phyloP scores from a whole-genome alignment of 2,329 filamentous ascomycete genomes.

The Byssothecium circinans region DNA sequence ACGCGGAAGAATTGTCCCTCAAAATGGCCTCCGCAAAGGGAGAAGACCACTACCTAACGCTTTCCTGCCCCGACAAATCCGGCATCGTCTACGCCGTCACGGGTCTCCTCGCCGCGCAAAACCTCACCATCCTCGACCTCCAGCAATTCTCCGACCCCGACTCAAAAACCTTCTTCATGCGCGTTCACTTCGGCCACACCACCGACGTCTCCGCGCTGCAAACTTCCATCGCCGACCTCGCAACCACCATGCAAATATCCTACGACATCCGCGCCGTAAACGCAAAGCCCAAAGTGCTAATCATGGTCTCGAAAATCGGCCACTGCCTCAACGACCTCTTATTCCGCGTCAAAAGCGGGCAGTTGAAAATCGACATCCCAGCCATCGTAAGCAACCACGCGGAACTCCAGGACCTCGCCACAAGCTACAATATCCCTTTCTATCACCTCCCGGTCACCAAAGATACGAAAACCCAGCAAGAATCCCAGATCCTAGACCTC shows the following conservation, averaged over 20 bases:
- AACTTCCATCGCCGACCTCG: slow-evolving; percentile 64
- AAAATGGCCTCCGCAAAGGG: slow-evolving; percentile 31
- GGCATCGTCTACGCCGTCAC: slow-evolving; percentile 86
- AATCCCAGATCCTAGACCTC: slow-evolving; percentile 70
- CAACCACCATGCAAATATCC: slow-evolving; percentile 66
- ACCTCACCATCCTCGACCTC: slow-evolving; percentile 80
- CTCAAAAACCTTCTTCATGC: slow-evolving; percentile 82
- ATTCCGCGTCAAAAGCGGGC: slow-evolving; percentile 74
- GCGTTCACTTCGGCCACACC: slow-evolving; percentile 74
- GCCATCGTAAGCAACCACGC: slow-evolving; percentile 82
- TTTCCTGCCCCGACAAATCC: slow-evolving; percentile 81
- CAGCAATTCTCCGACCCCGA: slow-evolving; percentile 80
- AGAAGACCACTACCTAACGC: slow-evolving; percentile 60
- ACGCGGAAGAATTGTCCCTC: slow-evolving; percentile 16
- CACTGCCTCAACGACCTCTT: slow-evolving; percentile 84
- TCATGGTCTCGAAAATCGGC: slow-evolving; percentile 89
- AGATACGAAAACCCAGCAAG: slow-evolving; percentile 76
- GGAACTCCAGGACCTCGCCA: slow-evolving; percentile 69
- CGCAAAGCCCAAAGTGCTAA: slow-evolving; percentile 73
- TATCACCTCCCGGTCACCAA: slow-evolving; percentile 77
- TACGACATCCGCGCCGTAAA: slow-evolving; percentile 70
- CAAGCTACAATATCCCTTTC: slow-evolving; percentile 76
- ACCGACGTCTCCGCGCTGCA: slow-evolving; percentile 48
- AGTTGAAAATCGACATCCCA: slow-evolving; percentile 74
- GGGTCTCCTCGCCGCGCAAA: slow-evolving; percentile 70